Base-by-base conservation (phyloP, 805 yeast genomes). In the Pichia manshurica region DNA sequence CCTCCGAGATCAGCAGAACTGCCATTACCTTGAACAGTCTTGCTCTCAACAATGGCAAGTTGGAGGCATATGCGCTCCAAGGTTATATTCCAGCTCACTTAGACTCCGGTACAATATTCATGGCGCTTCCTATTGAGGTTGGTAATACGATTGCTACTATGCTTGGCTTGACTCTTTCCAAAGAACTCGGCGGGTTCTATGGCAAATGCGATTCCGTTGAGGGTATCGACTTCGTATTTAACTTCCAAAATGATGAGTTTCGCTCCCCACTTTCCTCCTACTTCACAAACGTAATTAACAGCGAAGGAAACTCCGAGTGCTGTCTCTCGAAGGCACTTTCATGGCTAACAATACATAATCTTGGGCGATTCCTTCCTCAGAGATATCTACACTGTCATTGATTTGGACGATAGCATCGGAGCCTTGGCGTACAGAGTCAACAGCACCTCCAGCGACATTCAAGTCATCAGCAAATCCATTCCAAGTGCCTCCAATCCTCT, bases 101-200 rank as follows among this genome's bases (percentile, higher is more conserved):
- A 39, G 82, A 78, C 58, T 68, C 78, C 9, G 82, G 82, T 20
- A 69, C 79, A n/a, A 73, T 81, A 13, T 57, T 69, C 37, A 55
- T 71, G 15, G 61, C 62, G 43, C 61, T 74, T 4, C 80, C 81
- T 7, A 32, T 44, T 13, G 58, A 42, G 13, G 51, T 64, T 17
- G 42, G 48, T 41, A 40, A 34, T 12, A 45, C 60, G 53, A 21
- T 62, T 54, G 44, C 56, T 46, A 39, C 54, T 47, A 59, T 68
- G 53, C 43, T 67, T 34, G 58, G 72, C 29, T 82, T 81, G 3
- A 25, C 54, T 1, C 79, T 66, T 49, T 63, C 71, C 9, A 19
- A 53, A 1, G 33, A 45, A 1, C 51, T 62, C 15, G 81, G 77
- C 1, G 72, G 68, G 38, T 80, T 74, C 54, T 16, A 62, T 10